Base-by-base conservation (phyloP, 768 basidiomycete genomes). In the Lentinula detonsa region DNA sequence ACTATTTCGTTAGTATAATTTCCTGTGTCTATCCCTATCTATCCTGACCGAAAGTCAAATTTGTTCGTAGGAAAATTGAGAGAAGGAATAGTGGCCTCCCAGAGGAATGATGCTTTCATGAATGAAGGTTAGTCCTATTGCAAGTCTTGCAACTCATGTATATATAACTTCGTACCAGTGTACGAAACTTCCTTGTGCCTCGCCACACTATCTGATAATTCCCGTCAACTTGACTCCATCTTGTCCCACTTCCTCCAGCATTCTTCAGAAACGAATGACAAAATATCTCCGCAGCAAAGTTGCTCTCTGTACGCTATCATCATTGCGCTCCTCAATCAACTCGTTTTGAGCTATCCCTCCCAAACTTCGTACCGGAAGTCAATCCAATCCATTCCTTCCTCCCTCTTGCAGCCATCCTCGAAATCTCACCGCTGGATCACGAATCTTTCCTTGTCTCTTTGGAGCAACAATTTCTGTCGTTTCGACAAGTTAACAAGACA, bases 101-200 rank as follows among this genome's bases (percentile, higher is more conserved):
- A 74, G 33, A 79, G 90, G 60, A 74, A 62, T 18, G 90, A 90
- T 68, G 61, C 57, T 2, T 90, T 92, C 66, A 80, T 86, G 1
- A 58, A 86, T 11, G 87, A 91, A 83, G 90, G 90, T 88, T 61
- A 23, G 28, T n/a, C 21, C 9, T 3, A 56, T 37, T n/a, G 23
- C 3, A 5, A 49, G 16, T 16, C 35, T 31, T 16, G 57, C 31
- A 57, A n/a, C 46, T 42, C 31, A 0, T 48, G 4, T 59, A 10
- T 18, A 57, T 9, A 11, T 56, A 11, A 42, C 57, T 34, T 34
- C 51, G 50, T 56, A 55, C 18, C 66, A 91, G 90, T 82, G 1
- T 91, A 90, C 68, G 87, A 92, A 72, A 88, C 82, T 4, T 92
- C 90, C 0, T 75, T 91, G 21, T 82, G 79, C 69, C 77, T 90